These are phyloP conservation scores for Artemisia argyi DNA, from an alignment of 129 eudicot species.

Conservation along the genomic window DNA sequence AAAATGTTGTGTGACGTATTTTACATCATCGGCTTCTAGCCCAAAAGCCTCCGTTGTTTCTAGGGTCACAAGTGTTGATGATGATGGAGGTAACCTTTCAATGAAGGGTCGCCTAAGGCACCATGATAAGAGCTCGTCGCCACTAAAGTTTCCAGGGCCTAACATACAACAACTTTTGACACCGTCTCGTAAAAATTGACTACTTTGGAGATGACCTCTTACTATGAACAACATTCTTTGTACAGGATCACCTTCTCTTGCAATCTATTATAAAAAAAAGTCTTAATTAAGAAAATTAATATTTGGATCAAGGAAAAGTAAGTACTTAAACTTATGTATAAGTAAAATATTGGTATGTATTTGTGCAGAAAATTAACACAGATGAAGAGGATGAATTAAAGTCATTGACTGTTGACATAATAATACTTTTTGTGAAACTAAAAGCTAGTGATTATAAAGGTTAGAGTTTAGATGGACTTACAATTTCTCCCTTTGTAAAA, in stretches of 20 bases:
- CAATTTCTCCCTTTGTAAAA: constrained; percentile 96
- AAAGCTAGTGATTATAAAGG: background rate
- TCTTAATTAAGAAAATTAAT: background rate
- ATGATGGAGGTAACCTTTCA: constrained; percentile 88
- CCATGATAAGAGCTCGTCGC: constrained; percentile 97
- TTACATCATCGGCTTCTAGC: constrained; percentile 92
- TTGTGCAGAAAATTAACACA: no score
- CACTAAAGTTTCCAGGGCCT: constrained; percentile 98
- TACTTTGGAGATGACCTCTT: constrained; percentile 95
- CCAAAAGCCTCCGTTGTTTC: constrained; percentile 98
- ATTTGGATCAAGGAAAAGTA: background rate
- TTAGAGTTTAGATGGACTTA: constrained; percentile 33
- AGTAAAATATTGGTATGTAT: no score
- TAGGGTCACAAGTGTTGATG: constrained; percentile 75
- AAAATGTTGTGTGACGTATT: constrained; percentile 95
- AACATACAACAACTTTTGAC: constrained; percentile 91
- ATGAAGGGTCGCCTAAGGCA: constrained; percentile 82
- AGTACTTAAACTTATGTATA: background rate
- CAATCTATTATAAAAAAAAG: constrained; percentile 40
- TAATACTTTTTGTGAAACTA: no score
- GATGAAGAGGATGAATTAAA: no score
- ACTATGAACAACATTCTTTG: constrained; percentile 88
- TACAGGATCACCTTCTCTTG: constrained; percentile 96
- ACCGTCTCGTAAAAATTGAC: constrained; percentile 84
- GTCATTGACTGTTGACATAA: no score